These are phyloP conservation scores for Acanthamoeba triangularis DNA, from an alignment of 208 protist species.

Conservation along the genomic window DNA sequence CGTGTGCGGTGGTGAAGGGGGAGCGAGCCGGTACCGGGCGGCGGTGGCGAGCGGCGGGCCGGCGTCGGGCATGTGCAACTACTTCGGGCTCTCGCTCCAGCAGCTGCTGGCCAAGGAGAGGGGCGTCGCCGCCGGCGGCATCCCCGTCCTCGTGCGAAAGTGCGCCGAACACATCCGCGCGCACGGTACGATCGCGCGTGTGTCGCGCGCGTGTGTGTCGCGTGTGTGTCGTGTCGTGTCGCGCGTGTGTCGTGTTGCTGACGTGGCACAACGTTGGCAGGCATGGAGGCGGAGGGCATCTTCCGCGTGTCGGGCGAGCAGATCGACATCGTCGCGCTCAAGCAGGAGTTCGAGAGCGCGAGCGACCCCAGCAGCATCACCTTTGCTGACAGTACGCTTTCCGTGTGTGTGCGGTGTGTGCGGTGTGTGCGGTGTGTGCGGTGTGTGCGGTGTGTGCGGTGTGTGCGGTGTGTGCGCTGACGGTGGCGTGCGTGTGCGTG, in stretches of 20 bases:
- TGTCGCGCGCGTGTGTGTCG: neutral
- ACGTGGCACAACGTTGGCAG: too few relatives aligned
- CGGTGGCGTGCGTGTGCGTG: neutral
- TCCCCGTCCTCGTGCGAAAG: conserved; percentile 27
- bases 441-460: neutral
- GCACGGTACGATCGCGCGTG: neutral
- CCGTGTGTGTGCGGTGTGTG: neutral
- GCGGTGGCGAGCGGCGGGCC: neutral
- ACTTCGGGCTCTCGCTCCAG: conserved; percentile 21
- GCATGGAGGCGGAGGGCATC: conserved; percentile 28
- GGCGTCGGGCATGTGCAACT: neutral
- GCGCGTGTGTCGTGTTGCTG: too few relatives aligned
- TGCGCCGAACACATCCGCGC: neutral
- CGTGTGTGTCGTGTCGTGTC: neutral
- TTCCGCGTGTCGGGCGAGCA: conserved; percentile 52
- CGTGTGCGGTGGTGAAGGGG: neutral
- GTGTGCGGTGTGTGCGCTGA: too few relatives aligned
- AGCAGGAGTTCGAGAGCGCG: conserved; percentile 29
- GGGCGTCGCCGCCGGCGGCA: neutral
- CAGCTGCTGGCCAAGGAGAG: neutral
- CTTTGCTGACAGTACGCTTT: neutral
- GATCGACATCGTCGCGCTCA: conserved; percentile 31
- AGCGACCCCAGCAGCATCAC: neutral
- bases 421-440: too few relatives aligned
- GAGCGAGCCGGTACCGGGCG: neutral